Percentiles rank a stretch among this genome's conserved stretches.
These are phyloP conservation scores for Colletotrichum musae DNA, from an alignment of 2,329 filamentous ascomycete species.

Conservation along the genomic window DNA sequence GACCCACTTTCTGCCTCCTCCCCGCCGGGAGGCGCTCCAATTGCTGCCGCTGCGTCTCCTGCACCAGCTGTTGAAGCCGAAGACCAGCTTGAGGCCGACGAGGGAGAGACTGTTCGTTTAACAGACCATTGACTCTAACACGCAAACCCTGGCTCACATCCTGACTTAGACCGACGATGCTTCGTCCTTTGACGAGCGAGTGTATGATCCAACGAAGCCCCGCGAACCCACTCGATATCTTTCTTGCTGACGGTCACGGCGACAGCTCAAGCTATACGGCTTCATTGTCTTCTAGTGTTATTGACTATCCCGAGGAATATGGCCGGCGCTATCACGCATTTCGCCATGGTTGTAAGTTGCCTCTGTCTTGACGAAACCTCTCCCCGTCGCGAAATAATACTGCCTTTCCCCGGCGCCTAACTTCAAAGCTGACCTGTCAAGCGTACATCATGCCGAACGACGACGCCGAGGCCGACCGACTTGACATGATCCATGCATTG, in stretches of 20 bases:
- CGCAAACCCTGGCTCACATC: too few species aligned
- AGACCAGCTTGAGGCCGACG: too few species aligned
- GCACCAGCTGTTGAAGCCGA: too few species aligned
- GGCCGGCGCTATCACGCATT: neutral
- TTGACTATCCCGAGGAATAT: neutral
- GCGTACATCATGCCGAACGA: neutral
- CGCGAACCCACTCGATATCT: neutral
- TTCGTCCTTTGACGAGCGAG: neutral
- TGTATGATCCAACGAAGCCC: neutral
- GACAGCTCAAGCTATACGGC: neutral
- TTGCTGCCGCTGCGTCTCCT: too few species aligned
- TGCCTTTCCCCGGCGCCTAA: neutral
- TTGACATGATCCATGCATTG: conserved; percentile 7
- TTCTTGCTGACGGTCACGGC: neutral
- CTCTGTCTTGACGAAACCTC: too few species aligned
- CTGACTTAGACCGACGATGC: too few species aligned
- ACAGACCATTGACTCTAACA: too few species aligned
- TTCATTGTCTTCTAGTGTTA: neutral
- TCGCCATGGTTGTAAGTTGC: neutral
- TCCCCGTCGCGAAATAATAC: neutral
- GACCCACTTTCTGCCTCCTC: too few species aligned
- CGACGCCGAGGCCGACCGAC: conserved; percentile 9
- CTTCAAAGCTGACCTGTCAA: neutral
- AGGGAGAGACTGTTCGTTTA: too few species aligned
- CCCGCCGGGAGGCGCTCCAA: too few species aligned